A percentile compares a stretch with the other conserved stretches of the same genome.
phyloP scores from a whole-genome alignment of 768 basidiomycete species.

The Tylopilus balloui region DNA sequence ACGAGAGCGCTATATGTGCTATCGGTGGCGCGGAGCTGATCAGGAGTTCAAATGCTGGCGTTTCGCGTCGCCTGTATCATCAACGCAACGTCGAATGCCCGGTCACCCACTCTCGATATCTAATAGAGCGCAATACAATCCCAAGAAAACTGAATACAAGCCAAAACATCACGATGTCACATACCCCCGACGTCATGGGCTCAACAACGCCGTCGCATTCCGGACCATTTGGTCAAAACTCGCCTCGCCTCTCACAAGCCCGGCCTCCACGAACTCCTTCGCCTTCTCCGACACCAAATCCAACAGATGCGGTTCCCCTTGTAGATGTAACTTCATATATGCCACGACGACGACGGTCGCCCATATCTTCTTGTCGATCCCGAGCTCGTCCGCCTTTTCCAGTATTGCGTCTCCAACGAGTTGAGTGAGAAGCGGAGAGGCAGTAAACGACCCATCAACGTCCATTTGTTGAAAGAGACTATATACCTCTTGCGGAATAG shows the following conservation, averaged over 20 bases:
- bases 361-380: constrained; percentile 41
- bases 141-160: neutral
- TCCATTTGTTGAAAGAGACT: constrained; percentile 38
- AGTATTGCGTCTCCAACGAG: constrained; percentile 37
- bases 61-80: too few species aligned
- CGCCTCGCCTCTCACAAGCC: neutral
- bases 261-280: constrained; percentile 33
- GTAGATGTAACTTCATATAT: constrained; percentile 39
- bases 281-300: constrained; percentile 42
- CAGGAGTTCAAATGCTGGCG: too few species aligned
- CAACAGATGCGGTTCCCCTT: constrained; percentile 37
- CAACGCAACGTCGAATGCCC: too few species aligned
- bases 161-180: neutral
- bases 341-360: constrained; percentile 45
- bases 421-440: constrained; percentile 25
- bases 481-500: constrained; percentile 28
- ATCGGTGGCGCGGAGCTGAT: too few species aligned
- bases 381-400: constrained; percentile 27
- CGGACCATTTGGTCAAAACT: constrained; percentile 23
- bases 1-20: too few species aligned
- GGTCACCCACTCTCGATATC: too few species aligned
- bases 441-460: constrained; percentile 48
- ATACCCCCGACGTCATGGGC: neutral
- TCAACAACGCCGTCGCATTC: constrained; percentile 8
- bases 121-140: too few species aligned